A percentile compares a stretch with the other conserved stretches of the same genome.
Evolutionary conservation across 768 basidiomycete genomes (phyloP).

Genomic region (Phaffia australis): DNA sequence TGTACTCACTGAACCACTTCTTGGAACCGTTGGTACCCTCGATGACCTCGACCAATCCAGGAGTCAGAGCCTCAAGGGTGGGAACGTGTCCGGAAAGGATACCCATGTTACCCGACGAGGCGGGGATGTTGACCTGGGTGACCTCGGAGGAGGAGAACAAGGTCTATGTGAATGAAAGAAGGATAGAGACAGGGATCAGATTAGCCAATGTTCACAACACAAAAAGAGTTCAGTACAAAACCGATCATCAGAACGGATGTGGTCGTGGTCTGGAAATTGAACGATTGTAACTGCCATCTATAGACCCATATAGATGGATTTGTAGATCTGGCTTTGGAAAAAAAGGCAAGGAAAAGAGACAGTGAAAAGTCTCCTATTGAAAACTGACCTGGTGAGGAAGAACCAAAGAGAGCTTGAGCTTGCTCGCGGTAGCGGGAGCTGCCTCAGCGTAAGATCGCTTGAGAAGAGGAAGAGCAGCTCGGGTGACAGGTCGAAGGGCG

Average conservation of each 20-base stretch:
- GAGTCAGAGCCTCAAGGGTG: slow-evolving; percentile 87
- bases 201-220: no score
- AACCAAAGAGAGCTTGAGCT: slow-evolving; percentile 82
- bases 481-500: slow-evolving; percentile 18
- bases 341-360: neutral
- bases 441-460: slow-evolving; percentile 86
- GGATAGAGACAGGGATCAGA: slow-evolving; percentile 5
- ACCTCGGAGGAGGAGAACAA: slow-evolving; percentile 86
- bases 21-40: slow-evolving; percentile 63
- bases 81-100: slow-evolving; percentile 97
- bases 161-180: slow-evolving; percentile 46
- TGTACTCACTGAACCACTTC: slow-evolving; percentile 87
- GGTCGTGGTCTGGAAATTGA: no score
- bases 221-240: no score
- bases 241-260: no score
- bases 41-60: slow-evolving; percentile 89
- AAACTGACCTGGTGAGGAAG: slow-evolving; percentile 82
- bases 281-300: no score
- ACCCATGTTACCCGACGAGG: slow-evolving; percentile 96
- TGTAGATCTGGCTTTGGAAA: no score
- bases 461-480: slow-evolving; percentile 39
- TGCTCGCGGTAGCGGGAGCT: slow-evolving; percentile 47
- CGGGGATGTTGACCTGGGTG: slow-evolving; percentile 87
- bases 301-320: no score
- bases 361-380: neutral